Evolutionary conservation across 1,139 yeast species (phyloP).

Genomic region (Lodderomyces margitis): DNA sequence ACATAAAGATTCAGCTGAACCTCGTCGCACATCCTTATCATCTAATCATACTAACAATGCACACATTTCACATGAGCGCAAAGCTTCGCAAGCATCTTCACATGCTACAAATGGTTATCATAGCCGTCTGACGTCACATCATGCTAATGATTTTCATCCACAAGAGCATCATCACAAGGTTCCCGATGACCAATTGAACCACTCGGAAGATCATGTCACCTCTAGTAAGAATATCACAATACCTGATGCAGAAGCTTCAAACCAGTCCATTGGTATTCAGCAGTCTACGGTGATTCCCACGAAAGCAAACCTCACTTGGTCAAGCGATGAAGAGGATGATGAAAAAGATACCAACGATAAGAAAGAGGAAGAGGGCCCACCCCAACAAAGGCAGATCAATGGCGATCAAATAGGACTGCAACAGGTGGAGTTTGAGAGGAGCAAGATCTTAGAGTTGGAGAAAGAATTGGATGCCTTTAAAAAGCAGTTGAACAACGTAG

Average conservation of each 20-base stretch:
- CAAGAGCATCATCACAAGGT: conserved; percentile 7
- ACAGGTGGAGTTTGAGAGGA: conserved; percentile 1
- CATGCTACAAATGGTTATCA: conserved; percentile 10
- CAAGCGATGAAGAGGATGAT: conserved; percentile 64
- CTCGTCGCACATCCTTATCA: conserved; percentile 6
- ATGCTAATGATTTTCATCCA: conserved; percentile 6
- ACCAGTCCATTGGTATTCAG: conserved; percentile 43
- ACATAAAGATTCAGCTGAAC: conserved; percentile 6
- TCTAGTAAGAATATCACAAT: conserved; percentile 19
- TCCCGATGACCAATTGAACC: conserved; percentile 10
- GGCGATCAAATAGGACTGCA: not conserved
- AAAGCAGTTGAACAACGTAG: conserved; percentile 11
- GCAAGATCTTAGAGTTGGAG: conserved; percentile 15
- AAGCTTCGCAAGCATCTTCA: conserved; percentile 9
- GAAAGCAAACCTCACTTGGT: conserved; percentile 78
- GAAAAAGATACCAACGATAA: conserved; percentile 11
- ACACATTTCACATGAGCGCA: conserved; percentile 8
- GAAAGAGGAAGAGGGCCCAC: not conserved
- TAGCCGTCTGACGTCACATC: conserved; percentile 11
- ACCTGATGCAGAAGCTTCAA: conserved; percentile 19
- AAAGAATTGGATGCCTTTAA: conserved; percentile 16
- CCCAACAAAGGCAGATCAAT: not conserved
- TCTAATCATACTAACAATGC: conserved; percentile 7
- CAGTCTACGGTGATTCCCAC: conserved; percentile 71
- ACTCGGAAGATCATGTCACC: conserved; percentile 9